Percentiles rank a stretch among this genome's conserved stretches.
Evolutionary conservation across 2,329 filamentous ascomycete species (phyloP).

Genomic region (Moelleriella libera): DNA sequence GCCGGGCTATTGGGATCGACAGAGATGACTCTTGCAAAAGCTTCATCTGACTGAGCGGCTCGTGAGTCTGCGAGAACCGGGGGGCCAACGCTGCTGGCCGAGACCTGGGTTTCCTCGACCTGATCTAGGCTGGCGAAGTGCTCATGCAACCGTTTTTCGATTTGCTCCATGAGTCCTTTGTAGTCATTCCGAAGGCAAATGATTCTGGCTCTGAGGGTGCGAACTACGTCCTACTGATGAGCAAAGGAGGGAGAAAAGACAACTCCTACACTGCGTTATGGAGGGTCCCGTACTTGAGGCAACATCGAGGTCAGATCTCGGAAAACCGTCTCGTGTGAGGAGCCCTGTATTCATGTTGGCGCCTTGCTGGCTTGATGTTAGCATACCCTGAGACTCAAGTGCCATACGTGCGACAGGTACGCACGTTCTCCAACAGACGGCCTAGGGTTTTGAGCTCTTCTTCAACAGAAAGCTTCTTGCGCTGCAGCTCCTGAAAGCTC

Average conservation of each 20-base stretch:
- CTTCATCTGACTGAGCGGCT: conserved; percentile 12
- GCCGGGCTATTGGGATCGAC: conserved; percentile 71
- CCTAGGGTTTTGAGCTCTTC: conserved; percentile 75
- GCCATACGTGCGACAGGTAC: conserved; percentile 10
- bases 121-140: conserved; percentile 66
- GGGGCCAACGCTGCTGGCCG: conserved; percentile 9
- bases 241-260: background rate
- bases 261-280: background rate
- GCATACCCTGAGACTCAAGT: background rate
- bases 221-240: conserved; percentile 41
- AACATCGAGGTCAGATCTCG: conserved; percentile 85
- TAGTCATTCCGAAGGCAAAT: conserved; percentile 87
- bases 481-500: conserved; percentile 66
- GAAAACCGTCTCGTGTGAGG: conserved; percentile 80
- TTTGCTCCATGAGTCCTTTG: conserved; percentile 69
- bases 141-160: conserved; percentile 79
- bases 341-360: conserved; percentile 86
- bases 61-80: conserved; percentile 18
- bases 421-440: conserved; percentile 75
- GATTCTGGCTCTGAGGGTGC: conserved; percentile 83
- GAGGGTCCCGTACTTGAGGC: conserved; percentile 57
- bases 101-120: conserved; percentile 20
- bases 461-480: conserved; percentile 74
- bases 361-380: conserved; percentile 50
- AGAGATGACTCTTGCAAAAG: conserved; percentile 80